phyloP scores from a whole-genome alignment of 1,284 basidiomycete genomes.

The Mycosarcoma mackinlayi region DNA sequence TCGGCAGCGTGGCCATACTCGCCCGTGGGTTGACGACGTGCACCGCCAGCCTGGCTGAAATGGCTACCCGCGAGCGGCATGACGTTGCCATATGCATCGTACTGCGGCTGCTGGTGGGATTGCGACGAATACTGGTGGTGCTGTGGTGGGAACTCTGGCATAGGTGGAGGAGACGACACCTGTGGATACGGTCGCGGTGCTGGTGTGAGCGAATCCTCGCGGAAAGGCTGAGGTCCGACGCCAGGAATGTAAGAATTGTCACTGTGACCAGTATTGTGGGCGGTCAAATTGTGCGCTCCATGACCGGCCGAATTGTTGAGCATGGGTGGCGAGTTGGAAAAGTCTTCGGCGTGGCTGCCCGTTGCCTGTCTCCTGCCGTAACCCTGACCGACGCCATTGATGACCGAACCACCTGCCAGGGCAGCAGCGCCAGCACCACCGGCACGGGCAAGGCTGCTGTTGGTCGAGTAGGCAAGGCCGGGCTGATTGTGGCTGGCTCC shows the following conservation, averaged over 20 bases:
- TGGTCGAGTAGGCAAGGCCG: slow-evolving; percentile 45
- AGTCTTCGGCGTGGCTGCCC: slow-evolving; percentile 26
- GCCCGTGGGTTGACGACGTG: slow-evolving; percentile 36
- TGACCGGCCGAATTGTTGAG: slow-evolving; percentile 50
- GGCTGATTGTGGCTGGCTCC: slow-evolving; percentile 30
- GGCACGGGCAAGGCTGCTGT: slow-evolving; percentile 24
- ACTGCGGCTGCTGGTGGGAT: slow-evolving; percentile 20
- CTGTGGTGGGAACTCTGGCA: slow-evolving; percentile 14
- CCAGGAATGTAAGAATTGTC: slow-evolving; percentile 49
- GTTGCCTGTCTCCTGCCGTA: slow-evolving; percentile 48
- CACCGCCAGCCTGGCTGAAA: slow-evolving; percentile 14
- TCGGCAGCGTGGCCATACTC: slow-evolving; percentile 51
- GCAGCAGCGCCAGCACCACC: slow-evolving; percentile 23
- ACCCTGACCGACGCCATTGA: slow-evolving; percentile 54
- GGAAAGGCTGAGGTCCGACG: slow-evolving; percentile 57
- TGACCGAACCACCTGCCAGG: slow-evolving; percentile 29
- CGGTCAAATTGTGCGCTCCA: slow-evolving; percentile 36
- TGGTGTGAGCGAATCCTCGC: slow-evolving; percentile 36
- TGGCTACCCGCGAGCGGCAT: slow-evolving; percentile 24
- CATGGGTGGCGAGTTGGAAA: slow-evolving; percentile 33
- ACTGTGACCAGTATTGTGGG: slow-evolving; percentile 14
- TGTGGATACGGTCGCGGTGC: slow-evolving; percentile 37
- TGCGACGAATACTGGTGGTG: slow-evolving; percentile 21
- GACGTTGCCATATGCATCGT: slow-evolving; percentile 37
- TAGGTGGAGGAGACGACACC: slow-evolving; percentile 35